Evolutionary conservation across 768 basidiomycete species (phyloP).

Genomic region (Xerocomellus amylosporus): DNA sequence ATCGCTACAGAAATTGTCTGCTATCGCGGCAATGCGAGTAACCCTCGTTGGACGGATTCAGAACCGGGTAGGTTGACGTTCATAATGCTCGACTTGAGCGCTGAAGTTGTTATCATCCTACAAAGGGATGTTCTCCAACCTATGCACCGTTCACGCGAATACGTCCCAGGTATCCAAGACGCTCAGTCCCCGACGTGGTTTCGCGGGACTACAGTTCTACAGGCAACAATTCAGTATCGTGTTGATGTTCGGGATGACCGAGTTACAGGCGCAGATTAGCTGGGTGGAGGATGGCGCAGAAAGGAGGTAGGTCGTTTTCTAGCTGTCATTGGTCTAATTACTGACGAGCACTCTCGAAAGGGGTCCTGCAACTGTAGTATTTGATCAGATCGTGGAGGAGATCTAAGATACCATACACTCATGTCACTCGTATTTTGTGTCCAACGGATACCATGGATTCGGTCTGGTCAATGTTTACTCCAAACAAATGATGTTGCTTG

Average conservation of each 20-base stretch:
- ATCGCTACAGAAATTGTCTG: slow-evolving; percentile 33
- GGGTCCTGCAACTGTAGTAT: slow-evolving; percentile 33
- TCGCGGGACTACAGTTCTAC: slow-evolving; percentile 30
- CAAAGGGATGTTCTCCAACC: slow-evolving; percentile 28
- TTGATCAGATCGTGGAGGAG: slow-evolving; percentile 32
- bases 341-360: slow-evolving; percentile 13
- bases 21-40: slow-evolving; percentile 22
- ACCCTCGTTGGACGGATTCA: slow-evolving; percentile 31
- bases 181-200: slow-evolving; percentile 31
- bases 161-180: slow-evolving; percentile 30
- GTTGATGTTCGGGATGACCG: slow-evolving; percentile 44
- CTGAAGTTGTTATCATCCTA: not conserved
- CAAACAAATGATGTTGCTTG: not conserved
- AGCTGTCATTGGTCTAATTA: not conserved
- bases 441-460: not conserved
- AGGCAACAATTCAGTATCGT: slow-evolving; percentile 38
- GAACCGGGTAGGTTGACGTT: slow-evolving; percentile 23
- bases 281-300: slow-evolving; percentile 40
- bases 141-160: slow-evolving; percentile 25
- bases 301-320: slow-evolving; percentile 12
- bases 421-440: not conserved
- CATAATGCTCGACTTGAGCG: no score
- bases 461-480: no score
- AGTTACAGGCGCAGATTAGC: slow-evolving; percentile 44
- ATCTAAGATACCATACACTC: no score